Evolutionary conservation across 345 rosid genomes (phyloP).

Genomic region (Toxicodendron radicans): DNA sequence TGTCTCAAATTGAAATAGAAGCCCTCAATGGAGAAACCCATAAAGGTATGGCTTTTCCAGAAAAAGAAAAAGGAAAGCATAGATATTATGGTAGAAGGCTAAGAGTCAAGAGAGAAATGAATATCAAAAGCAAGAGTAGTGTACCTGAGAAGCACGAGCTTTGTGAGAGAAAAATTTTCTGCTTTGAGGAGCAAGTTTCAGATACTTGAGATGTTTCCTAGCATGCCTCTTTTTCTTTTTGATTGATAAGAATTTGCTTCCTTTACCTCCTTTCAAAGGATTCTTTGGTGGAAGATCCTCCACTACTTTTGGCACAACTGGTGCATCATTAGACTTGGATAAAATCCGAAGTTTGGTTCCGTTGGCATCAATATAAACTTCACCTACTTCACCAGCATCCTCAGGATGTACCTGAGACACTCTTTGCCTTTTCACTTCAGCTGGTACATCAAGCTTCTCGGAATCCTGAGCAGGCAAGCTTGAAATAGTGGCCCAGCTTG

Average conservation of each 20-base stretch:
- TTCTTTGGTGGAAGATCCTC: constrained; percentile 39
- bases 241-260: constrained; percentile 38
- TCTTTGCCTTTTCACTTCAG: constrained; percentile 40
- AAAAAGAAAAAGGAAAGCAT: constrained; percentile 2
- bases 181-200: constrained; percentile 57
- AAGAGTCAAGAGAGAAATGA: neutral
- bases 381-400: constrained; percentile 63
- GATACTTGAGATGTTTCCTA: constrained; percentile 50
- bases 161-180: constrained; percentile 42
- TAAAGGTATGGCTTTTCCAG: neutral
- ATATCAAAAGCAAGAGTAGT: constrained; percentile 20
- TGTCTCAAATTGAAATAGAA: neutral
- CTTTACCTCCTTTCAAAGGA: constrained; percentile 43
- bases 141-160: constrained; percentile 59
- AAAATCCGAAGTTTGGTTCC: constrained; percentile 86
- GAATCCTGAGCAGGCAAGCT: constrained; percentile 45
- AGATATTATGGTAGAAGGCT: neutral
- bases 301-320: constrained; percentile 28
- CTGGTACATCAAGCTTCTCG: constrained; percentile 32
- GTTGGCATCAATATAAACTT: constrained; percentile 84
- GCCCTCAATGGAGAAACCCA: neutral
- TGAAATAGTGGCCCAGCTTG: constrained; percentile 52
- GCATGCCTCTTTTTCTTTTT: constrained; percentile 49
- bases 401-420: constrained; percentile 39
- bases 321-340: constrained; percentile 55